Base-by-base conservation (phyloP, 257 asterid genomes). In the Capsicum rhomboideum region DNA sequence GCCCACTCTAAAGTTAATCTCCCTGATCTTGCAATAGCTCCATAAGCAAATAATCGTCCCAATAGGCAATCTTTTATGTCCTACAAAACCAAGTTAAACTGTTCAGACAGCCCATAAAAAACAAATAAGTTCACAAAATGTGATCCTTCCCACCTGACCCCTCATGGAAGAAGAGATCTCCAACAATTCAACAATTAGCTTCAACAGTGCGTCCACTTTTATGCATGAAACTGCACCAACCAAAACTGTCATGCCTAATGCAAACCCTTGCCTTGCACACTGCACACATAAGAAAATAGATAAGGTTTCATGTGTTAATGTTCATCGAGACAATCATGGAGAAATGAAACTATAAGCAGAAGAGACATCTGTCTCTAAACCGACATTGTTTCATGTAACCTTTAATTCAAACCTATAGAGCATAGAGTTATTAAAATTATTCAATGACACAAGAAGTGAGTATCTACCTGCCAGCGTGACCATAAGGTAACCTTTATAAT, bases 221-320 rank as follows among this genome's bases (percentile, higher is more conserved):
- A 97, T 90, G 90, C 91, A 86, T 86, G 92, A 90, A 87, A 95
- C 92, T 16, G 89, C 86, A 85, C 94, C 92, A 78, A 92, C 92
- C 87, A 97, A 89, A 87, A 87, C 69, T 58, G 97, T 86, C 88
- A 97, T 92, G 71, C 98, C 99, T 82, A 95, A 85, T 10, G 99
- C 96, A 93, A 97, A 97, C 31, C 99, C 99, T 89, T 95, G 99
- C 80, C 99, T 90, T 71, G 99, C 99, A 85, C 95, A 97, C 99
- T 97, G 95, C 91, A 89, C 63, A 50, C 17, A n/a, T 67, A 55
- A 88, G 10, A 83, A 85, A 71, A 42, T 23, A 53, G 52, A 72
- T 59, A 18, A 82, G 42, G 37, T 29, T 64, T 61, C 16, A 28
- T 23, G 46, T 12, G 10, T n/a, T 61, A n/a, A 61, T n/a, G 46